Evolutionary conservation across 2,329 filamentous ascomycete species (phyloP), one percentile per base, ranked within the genome.

Genomic region (Berkeleyomyces basicola): DNA sequence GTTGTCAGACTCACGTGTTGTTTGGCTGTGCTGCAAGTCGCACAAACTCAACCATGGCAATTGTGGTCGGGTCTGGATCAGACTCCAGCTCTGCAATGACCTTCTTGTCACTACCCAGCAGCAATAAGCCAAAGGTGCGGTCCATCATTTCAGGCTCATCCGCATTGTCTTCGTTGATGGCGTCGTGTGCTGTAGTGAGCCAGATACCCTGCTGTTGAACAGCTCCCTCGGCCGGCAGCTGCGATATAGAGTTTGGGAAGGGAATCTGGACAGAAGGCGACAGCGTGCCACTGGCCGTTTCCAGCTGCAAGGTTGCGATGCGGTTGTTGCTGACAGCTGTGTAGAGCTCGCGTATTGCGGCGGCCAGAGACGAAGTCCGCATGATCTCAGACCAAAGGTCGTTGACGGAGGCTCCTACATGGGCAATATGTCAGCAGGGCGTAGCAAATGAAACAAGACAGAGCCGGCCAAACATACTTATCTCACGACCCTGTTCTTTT

Each of bases 101-200:
- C 68, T 84, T 84, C 68, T 84, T 84, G 69, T 92, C 87, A 68
- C 95, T 89, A 65, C 90, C 85, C 60, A 96, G 83, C 7, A 97
- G 80, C 0, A 99, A 78, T 1, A 99, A 76, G 0, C 88, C 88
- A 68, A 95, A 95, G 71, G 95, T 88, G 67, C 90, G 90, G 66
- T 90, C 90, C 55, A 95, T 78, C 61, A 86, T 84, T 1, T 80
- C 78, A 0, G 83, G 81, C 23, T 88, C 84, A 49, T 85, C 81
- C 1, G 80, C 74, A 10, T 82, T 82, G 64, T 91, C 87, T 42
- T 88, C 63, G 47, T 84, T 79, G 16, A 82, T 77, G 51, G 90
- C 81, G 9, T 85, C 84, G 68, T 92, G 90, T 39, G 90, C 88
- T 0, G 90, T 96, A 0, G 90, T 96, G 23, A 96, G 77, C 86